These are phyloP conservation scores for Poa annua DNA, from an alignment of 176 grass and related monocot species.

Conservation along the genomic window DNA sequence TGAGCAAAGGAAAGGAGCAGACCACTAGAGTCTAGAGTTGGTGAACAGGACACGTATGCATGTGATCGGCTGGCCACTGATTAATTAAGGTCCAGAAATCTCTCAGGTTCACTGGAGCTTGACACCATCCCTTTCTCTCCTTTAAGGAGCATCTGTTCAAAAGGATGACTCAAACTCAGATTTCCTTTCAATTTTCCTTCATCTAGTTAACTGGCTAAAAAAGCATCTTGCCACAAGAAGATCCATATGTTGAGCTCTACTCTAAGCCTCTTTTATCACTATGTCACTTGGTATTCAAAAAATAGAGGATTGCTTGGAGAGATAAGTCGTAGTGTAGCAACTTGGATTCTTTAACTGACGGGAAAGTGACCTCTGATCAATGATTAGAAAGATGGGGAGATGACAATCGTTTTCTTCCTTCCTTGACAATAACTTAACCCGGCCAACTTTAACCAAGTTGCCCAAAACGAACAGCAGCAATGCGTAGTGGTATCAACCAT, in stretches of 20 bases:
- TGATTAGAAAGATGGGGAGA: constrained; percentile 63
- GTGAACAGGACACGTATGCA: constrained; percentile 33
- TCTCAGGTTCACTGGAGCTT: constrained; percentile 33
- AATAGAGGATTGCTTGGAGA: constrained; percentile 36
- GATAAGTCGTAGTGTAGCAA: constrained; percentile 31
- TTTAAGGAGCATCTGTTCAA: constrained; percentile 27
- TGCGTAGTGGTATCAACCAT: constrained; percentile 49
- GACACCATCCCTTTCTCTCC: constrained; percentile 39
- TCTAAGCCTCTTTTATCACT: constrained; percentile 28
- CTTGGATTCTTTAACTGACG: constrained; percentile 49
- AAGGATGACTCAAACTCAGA: constrained; percentile 41
- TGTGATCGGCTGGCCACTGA: constrained; percentile 13
- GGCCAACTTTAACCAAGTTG: constrained; percentile 61
- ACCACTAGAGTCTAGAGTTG: constrained; percentile 37
- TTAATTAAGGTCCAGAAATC: constrained; percentile 38
- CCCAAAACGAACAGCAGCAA: constrained; percentile 53
- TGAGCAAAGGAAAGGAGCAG: constrained; percentile 41
- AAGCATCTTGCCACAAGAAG: constrained; percentile 35
- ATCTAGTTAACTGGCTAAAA: constrained; percentile 26
- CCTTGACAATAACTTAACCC: constrained; percentile 50
- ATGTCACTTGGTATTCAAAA: constrained; percentile 35
- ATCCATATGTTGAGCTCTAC: constrained; percentile 26
- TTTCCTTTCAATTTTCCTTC: constrained; percentile 22
- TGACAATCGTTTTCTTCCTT: constrained; percentile 57
- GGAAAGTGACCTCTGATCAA: constrained; percentile 48